Conservation (phyloP, 345 rosid genomes). For the Pugionium cornutum region DNA sequence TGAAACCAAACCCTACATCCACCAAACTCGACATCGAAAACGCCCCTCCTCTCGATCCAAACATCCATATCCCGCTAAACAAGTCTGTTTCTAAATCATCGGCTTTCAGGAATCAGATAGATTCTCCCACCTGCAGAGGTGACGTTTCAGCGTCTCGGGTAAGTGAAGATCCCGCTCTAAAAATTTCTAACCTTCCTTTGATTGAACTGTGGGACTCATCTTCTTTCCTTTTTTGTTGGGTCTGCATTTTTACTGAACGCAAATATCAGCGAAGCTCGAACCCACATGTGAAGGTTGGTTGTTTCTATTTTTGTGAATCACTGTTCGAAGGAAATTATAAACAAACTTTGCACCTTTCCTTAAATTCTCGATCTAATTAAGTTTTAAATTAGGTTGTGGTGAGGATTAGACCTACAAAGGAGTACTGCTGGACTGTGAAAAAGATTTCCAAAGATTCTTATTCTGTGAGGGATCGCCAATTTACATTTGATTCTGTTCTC, state of each 20-base stretch:
- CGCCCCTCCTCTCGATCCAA: conserved; percentile 67
- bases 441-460: conserved; percentile 63
- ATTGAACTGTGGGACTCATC: neutral
- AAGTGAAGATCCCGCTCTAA: neutral
- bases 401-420: conserved; percentile 67
- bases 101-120: conserved; percentile 9
- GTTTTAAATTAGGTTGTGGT: conserved; percentile 55
- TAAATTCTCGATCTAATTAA: neutral
- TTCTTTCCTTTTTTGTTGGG: neutral
- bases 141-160: conserved; percentile 31
- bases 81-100: conserved; percentile 37
- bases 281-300: conserved; percentile 71
- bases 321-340: neutral
- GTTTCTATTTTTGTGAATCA: conserved; percentile 1
- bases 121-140: conserved; percentile 26
- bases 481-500: conserved; percentile 77
- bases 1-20: conserved; percentile 43
- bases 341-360: conserved; percentile 15
- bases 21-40: conserved; percentile 54
- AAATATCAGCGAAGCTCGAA: conserved; percentile 46
- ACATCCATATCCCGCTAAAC: conserved; percentile 39
- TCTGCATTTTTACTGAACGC: neutral
- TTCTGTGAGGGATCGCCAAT: conserved; percentile 59
- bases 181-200: neutral
- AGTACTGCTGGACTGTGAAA: conserved; percentile 47